Evolutionary conservation across 2,329 filamentous ascomycete genomes (phyloP).

Genomic region (Colletotrichum viniferum): DNA sequence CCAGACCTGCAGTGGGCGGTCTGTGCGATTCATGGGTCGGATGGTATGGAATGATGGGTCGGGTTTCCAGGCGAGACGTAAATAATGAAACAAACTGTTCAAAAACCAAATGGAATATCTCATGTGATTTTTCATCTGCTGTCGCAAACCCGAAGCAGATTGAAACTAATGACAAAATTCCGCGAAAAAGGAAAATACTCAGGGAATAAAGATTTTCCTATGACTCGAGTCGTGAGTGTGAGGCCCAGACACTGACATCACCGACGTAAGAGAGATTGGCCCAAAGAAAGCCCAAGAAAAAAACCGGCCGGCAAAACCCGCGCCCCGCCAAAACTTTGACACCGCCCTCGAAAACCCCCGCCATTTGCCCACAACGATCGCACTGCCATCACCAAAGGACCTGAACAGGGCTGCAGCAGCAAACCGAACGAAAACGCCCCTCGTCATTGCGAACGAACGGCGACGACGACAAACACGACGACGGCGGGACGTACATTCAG

Average conservation of each 20-base stretch:
- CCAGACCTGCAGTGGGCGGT: neutral
- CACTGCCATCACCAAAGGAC: neutral
- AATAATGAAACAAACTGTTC: neutral
- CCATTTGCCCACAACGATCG: conserved; percentile 16
- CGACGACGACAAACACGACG: neutral
- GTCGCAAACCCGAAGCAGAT: neutral
- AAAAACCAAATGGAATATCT: neutral
- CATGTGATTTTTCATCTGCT: neutral
- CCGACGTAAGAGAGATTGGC: neutral
- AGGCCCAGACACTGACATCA: neutral
- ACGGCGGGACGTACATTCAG: neutral
- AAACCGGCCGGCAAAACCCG: conserved; percentile 10
- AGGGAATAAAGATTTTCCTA: neutral
- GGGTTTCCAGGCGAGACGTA: neutral
- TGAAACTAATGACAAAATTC: neutral
- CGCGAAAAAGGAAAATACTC: neutral
- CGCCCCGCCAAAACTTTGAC: conserved; percentile 39
- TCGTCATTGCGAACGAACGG: neutral
- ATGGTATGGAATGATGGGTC: neutral
- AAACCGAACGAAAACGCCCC: neutral
- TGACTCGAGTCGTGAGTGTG: neutral
- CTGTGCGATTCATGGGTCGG: neutral
- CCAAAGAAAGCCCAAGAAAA: neutral
- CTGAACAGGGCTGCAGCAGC: neutral
- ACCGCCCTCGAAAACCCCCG: conserved; percentile 28